A percentile compares a stretch with the other conserved stretches of the same genome.
Conservation (phyloP, 75 land plant genomes). For the Pinus albicaulis region DNA sequence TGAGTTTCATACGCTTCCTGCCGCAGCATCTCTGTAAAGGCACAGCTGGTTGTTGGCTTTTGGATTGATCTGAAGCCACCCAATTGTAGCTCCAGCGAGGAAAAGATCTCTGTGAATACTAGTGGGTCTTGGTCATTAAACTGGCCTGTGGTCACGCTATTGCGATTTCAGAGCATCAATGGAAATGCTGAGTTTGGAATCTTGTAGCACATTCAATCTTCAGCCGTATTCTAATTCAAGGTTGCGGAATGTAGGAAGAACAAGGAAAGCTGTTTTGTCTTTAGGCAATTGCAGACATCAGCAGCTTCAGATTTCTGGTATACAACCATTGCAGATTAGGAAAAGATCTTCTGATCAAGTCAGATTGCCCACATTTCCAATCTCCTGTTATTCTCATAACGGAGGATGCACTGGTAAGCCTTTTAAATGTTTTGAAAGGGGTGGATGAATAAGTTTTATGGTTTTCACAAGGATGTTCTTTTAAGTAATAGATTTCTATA, state of each 20-base stretch:
- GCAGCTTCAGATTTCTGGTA: background rate
- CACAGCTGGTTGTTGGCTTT: background rate
- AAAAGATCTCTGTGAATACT: background rate
- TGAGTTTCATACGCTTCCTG: background rate
- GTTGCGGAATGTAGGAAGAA: background rate
- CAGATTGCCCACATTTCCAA: conserved; percentile 3
- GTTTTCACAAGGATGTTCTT: no score
- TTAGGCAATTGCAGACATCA: background rate
- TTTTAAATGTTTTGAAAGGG: background rate
- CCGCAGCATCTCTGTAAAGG: background rate
- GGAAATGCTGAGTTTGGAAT: conserved; percentile 1
- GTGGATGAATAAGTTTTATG: no score
- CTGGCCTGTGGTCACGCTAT: background rate
- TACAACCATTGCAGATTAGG: background rate
- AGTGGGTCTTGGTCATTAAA: background rate
- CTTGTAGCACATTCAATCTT: background rate
- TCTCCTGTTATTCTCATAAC: conserved; percentile 4
- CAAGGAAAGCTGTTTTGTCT: background rate
- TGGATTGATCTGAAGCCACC: background rate
- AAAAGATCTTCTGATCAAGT: background rate
- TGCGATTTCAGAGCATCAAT: background rate
- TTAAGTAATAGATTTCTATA: no score
- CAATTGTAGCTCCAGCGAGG: background rate
- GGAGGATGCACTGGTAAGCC: conserved; percentile 8
- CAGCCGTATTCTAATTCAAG: conserved; percentile 2